A percentile compares a stretch with the other conserved stretches of the same genome.
Evolutionary conservation across 192 early-diverging fungal genomes (phyloP).

Genomic region (Mycoemilia scoparia): DNA sequence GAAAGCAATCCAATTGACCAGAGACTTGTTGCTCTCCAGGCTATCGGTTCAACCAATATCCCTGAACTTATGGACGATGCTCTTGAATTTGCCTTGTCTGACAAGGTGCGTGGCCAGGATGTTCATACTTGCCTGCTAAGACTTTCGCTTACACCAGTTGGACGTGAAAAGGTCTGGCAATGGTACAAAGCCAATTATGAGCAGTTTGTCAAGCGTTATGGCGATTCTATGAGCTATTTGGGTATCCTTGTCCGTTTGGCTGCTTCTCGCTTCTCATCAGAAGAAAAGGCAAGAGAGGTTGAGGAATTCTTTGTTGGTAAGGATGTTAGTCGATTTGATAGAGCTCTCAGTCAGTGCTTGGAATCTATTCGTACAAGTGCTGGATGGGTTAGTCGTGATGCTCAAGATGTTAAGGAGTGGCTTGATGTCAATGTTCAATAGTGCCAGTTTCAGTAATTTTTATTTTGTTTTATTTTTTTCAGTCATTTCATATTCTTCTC

Average conservation of each 20-base stretch:
- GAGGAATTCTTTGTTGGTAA: conserved; percentile 35
- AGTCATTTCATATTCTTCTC: too few species aligned
- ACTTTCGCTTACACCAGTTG: conserved; percentile 34
- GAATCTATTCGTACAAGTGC: conserved; percentile 41
- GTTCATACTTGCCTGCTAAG: conserved; percentile 28
- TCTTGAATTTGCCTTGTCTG: conserved; percentile 18
- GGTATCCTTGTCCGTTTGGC: conserved; percentile 46
- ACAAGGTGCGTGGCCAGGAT: conserved; percentile 23
- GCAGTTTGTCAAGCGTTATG: conserved; percentile 31
- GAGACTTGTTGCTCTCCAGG: conserved; percentile 34
- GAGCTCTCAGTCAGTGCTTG: conserved; percentile 46
- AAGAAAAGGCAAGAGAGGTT: conserved; percentile 31
- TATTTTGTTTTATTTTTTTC: background rate
- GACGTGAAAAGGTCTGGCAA: conserved; percentile 37
- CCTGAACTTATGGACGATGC: conserved; percentile 9
- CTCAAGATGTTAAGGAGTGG: conserved; percentile 12
- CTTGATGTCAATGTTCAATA: background rate
- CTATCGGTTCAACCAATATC: conserved; percentile 33
- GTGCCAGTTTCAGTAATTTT: background rate
- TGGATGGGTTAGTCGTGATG: conserved; percentile 19
- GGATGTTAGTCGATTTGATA: conserved; percentile 28
- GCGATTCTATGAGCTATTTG: conserved; percentile 35
- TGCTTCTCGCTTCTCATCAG: conserved; percentile 33
- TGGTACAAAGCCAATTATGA: conserved; percentile 38
- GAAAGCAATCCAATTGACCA: conserved; percentile 18